Evolutionary conservation across 371 early-diverging fungal genomes (phyloP), one percentile per base, ranked within the genome.

Genomic region (Mucor ambiguus): DNA sequence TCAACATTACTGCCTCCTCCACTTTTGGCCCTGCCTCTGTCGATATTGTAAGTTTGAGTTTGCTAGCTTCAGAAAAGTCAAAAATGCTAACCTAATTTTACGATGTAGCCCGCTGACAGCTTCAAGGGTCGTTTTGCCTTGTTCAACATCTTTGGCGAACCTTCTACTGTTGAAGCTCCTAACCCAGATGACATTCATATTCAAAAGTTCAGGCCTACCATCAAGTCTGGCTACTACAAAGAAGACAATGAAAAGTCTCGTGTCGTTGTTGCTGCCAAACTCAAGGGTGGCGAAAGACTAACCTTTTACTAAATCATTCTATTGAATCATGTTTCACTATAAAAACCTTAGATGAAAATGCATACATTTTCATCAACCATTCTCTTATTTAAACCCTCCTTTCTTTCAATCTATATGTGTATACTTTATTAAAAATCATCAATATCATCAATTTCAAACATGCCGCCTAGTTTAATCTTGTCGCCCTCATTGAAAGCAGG

Each of bases 401-500:
- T 10, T 10, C 41, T 10, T n/a, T n/a, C n/a, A n/a, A n/a, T n/a
- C 10, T 43, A 20, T 20, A 44, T 46, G 22, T 46, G 20, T 46
- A 46, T 9, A 54, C 30, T 29, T 54, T 54, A 10, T 54, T 54
- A 58, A 58, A 58, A 58, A 35, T 30, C 37, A n/a, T 81, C 78
- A 62, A 82, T 82, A 57, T 83, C 84, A 60, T 83, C 84, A 49
- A 77, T 73, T 30, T 75, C 84, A 76, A 83, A 83, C 78, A 79
- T 79, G 30, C 82, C 82, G 28, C 92, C 92, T 18, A 95, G 81
- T n/a, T 86, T 82, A 52, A 99, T 92, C 77, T 96, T 94, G 71
- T 99, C 95, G 29, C 99, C 99, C 0, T 95, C 96, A 73, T 94
- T 89, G 84, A 99, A 99, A 2, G 99, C 95, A 29, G 99, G 99